Conservation (phyloP, 257 asterid species). For the Solanum chiquidenum region DNA sequence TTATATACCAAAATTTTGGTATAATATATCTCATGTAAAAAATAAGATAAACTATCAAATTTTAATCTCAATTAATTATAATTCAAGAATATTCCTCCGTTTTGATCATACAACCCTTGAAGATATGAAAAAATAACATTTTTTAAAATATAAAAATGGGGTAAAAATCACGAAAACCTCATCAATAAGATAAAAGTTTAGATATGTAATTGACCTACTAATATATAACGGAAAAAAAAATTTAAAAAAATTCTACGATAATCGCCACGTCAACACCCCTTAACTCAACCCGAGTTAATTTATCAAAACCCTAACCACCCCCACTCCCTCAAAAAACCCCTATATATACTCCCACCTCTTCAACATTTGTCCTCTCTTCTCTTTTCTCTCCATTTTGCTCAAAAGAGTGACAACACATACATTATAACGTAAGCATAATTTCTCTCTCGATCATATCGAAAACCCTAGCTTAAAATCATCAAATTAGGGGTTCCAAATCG, state of each 20-base stretch:
- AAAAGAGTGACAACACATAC: not conserved
- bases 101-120: not conserved
- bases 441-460: not conserved
- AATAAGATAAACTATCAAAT: not conserved
- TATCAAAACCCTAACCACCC: not conserved
- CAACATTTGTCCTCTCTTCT: not conserved
- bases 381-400: not conserved
- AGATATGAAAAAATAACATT: not conserved
- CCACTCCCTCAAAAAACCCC: not conserved
- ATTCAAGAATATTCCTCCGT: not conserved
- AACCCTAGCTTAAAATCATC: not conserved
- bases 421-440: not conserved
- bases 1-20: not conserved
- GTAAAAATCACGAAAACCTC: no score
- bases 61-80: no score
- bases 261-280: not conserved
- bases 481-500: not conserved
- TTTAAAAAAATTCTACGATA: not conserved
- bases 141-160: not conserved
- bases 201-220: not conserved
- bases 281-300: not conserved
- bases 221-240: not conserved
- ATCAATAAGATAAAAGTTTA: not conserved
- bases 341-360: not conserved
- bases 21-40: not conserved